phyloP scores from a whole-genome alignment of 2,329 filamentous ascomycete genomes.

The Orbilia quercus region DNA sequence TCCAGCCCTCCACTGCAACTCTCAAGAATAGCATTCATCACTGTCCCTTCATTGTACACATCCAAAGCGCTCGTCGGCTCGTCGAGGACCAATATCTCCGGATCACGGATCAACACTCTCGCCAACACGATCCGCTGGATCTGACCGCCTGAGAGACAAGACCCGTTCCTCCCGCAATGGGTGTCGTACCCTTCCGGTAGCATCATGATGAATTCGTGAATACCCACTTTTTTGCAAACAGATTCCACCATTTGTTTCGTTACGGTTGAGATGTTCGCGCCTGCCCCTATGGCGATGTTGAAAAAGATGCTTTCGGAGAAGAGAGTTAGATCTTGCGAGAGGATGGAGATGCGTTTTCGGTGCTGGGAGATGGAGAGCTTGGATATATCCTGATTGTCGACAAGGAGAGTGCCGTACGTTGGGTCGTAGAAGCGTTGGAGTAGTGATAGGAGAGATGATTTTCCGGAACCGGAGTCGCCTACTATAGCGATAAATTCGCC shows the following conservation, averaged over 20 bases:
- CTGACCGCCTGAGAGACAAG: constrained; percentile 83
- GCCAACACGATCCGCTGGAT: constrained; percentile 82
- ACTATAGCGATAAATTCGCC: constrained; percentile 74
- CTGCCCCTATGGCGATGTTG: constrained; percentile 69
- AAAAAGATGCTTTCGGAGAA: constrained; percentile 70
- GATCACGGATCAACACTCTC: constrained; percentile 74
- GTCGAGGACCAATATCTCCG: constrained; percentile 76
- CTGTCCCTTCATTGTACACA: constrained; percentile 91
- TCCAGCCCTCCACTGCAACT: constrained; percentile 76
- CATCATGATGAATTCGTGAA: constrained; percentile 86
- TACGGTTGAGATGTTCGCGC: constrained; percentile 19
- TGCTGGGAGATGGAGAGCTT: constrained; percentile 65
- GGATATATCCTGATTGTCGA: constrained; percentile 67
- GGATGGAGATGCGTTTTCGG: constrained; percentile 69
- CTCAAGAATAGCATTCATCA: constrained; percentile 66
- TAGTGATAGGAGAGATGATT: constrained; percentile 73
- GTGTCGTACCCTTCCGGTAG: constrained; percentile 92
- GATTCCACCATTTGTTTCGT: constrained; percentile 53
- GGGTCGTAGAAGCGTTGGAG: constrained; percentile 68
- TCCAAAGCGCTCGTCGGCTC: constrained; percentile 79
- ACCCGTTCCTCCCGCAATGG: constrained; percentile 81
- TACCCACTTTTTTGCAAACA: constrained; percentile 79
- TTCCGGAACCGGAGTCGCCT: constrained; percentile 74
- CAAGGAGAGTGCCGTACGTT: constrained; percentile 63
- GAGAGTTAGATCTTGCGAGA: constrained; percentile 71